Evolutionary conservation across 2,329 filamentous ascomycete genomes (phyloP).

Genomic region (Chrysoporthe deuterocubensis): DNA sequence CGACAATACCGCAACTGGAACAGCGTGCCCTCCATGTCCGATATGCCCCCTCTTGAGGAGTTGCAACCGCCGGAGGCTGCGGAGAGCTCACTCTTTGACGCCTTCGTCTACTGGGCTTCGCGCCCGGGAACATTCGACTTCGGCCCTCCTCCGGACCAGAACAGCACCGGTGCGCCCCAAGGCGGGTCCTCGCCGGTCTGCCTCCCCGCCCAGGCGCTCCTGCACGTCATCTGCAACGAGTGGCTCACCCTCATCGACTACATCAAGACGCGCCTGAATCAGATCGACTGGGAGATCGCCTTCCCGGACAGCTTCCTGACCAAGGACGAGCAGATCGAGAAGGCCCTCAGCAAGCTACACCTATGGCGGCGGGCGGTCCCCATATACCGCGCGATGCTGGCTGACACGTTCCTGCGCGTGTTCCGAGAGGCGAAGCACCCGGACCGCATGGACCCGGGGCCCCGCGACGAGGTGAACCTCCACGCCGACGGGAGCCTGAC

Average conservation of each 20-base stretch:
- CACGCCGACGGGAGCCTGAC: neutral
- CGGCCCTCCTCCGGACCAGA: neutral
- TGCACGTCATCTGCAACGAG: slow-evolving; percentile 35
- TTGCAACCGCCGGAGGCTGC: neutral
- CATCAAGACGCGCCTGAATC: slow-evolving; percentile 36
- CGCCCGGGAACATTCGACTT: slow-evolving; percentile 28
- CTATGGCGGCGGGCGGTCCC: slow-evolving; percentile 35
- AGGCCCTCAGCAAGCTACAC: slow-evolving; percentile 34
- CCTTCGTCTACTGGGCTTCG: slow-evolving; percentile 36
- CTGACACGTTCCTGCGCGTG: slow-evolving; percentile 32
- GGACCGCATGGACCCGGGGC: slow-evolving; percentile 17
- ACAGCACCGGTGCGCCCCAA: neutral
- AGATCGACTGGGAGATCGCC: slow-evolving; percentile 36
- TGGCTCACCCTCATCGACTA: slow-evolving; percentile 37
- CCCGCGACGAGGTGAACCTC: neutral
- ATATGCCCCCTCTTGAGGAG: neutral
- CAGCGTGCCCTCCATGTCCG: slow-evolving; percentile 18
- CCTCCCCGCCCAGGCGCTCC: slow-evolving; percentile 32
- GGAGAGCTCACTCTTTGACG: slow-evolving; percentile 30
- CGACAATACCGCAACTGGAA: slow-evolving; percentile 34
- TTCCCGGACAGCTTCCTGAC: slow-evolving; percentile 32
- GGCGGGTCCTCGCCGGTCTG: slow-evolving; percentile 23
- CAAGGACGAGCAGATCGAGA: slow-evolving; percentile 30
- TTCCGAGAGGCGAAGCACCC: slow-evolving; percentile 26
- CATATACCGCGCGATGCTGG: slow-evolving; percentile 36